Evolutionary conservation across 164 flowering plant genomes (phyloP).

Genomic region (Stephania yunnanensis): DNA sequence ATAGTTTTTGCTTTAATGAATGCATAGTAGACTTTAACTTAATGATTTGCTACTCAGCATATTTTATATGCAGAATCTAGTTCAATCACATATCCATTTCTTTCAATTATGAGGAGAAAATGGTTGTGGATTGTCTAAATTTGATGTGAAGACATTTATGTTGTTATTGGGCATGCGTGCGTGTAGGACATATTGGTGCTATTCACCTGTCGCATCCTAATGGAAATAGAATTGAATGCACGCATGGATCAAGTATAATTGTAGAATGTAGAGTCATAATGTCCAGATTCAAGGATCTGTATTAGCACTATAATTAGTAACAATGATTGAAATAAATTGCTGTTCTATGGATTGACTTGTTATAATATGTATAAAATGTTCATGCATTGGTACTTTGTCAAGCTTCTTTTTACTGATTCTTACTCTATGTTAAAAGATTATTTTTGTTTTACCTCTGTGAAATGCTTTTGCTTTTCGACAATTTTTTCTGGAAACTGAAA

Average conservation of each 20-base stretch:
- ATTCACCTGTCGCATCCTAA: not conserved
- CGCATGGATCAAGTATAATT: not conserved
- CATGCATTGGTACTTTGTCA: not conserved
- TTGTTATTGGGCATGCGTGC: not conserved
- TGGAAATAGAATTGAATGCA: not conserved
- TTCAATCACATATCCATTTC: not conserved
- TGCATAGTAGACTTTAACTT: not conserved
- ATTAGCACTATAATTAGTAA: not conserved
- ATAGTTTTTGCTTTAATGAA: not conserved
- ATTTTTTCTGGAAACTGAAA: not conserved
- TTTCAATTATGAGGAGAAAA: conserved; percentile 2
- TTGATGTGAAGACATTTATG: not conserved
- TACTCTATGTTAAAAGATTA: not conserved
- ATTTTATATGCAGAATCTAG: not conserved
- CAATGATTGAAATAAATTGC: not conserved
- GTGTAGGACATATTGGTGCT: not conserved
- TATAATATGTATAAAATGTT: not conserved
- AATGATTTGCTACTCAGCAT: not conserved
- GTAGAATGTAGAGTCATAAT: not conserved
- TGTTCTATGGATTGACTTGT: not conserved
- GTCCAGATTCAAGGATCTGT: not conserved
- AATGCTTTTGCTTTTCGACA: not conserved
- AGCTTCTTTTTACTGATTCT: not conserved
- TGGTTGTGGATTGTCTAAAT: conserved; percentile 2
- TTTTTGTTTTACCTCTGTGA: not conserved